Percentiles rank a stretch among this genome's conserved stretches.
Evolutionary conservation across 140 eudicot genomes (phyloP).

Genomic region (Senecio squalidus): DNA sequence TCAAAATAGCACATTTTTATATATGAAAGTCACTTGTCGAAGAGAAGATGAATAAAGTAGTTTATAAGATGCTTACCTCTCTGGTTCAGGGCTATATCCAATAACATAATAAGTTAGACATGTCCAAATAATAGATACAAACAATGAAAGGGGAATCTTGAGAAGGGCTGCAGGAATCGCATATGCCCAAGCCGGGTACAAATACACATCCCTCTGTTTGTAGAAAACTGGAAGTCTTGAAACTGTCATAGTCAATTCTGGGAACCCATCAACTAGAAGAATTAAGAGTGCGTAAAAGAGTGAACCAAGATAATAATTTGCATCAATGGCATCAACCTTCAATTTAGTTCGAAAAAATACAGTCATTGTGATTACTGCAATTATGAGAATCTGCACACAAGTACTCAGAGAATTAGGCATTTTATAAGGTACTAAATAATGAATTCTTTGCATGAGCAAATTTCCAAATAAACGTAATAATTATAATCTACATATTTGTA

Average conservation of each 20-base stretch:
- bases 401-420: not conserved
- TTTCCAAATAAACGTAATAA: not conserved
- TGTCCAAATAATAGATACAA: slow-evolving; percentile 51
- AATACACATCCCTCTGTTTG: slow-evolving; percentile 63
- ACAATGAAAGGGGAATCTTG: slow-evolving; percentile 50
- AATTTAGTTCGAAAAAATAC: slow-evolving; percentile 46
- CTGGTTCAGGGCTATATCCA: slow-evolving; percentile 58
- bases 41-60: not conserved
- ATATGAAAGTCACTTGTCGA: not conserved
- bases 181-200: slow-evolving; percentile 77
- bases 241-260: slow-evolving; percentile 52
- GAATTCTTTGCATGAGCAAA: not conserved
- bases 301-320: slow-evolving; percentile 52
- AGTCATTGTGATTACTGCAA: slow-evolving; percentile 58
- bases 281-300: slow-evolving; percentile 43
- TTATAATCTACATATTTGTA: too few relatives aligned
- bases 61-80: slow-evolving; percentile 37
- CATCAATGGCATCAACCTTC: slow-evolving; percentile 43
- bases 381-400: slow-evolving; percentile 49
- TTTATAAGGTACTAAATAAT: not conserved
- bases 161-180: slow-evolving; percentile 58
- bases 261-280: slow-evolving; percentile 59
- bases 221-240: slow-evolving; percentile 59
- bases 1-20: not conserved
- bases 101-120: slow-evolving; percentile 54